Evolutionary conservation across 2,329 filamentous ascomycete genomes (phyloP).

Genomic region (Colletotrichum orchidophilum): DNA sequence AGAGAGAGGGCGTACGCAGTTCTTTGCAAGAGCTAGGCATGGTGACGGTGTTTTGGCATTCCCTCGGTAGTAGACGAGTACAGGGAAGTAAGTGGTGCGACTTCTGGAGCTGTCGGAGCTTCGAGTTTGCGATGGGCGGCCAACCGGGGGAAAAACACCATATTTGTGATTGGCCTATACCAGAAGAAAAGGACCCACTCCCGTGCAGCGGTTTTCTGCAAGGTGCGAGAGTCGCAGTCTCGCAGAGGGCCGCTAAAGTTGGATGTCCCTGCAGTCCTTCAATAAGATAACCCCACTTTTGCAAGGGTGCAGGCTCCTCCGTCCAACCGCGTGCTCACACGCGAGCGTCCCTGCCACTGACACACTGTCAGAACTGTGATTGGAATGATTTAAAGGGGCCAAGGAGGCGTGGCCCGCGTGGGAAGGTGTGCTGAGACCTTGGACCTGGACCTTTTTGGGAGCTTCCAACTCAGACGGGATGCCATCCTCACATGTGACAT

Average conservation of each 20-base stretch:
- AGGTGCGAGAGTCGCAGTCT: conserved; percentile 21
- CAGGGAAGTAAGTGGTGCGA: conserved; percentile 22
- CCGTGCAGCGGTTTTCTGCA: conserved; percentile 26
- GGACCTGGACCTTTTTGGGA: conserved; percentile 23
- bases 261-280: conserved; percentile 24
- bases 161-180: conserved; percentile 8
- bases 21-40: conserved; percentile 99
- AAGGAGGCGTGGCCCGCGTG: not conserved
- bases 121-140: conserved; percentile 37
- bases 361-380: conserved; percentile 12
- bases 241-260: conserved; percentile 7
- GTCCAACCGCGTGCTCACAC: conserved; percentile 25
- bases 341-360: conserved; percentile 8
- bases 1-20: conserved; percentile 73
- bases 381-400: not conserved
- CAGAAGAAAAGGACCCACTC: not conserved
- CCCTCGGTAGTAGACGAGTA: conserved; percentile 10
- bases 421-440: conserved; percentile 9
- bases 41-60: conserved; percentile 41
- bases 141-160: not conserved
- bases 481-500: conserved; percentile 35
- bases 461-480: conserved; percentile 10
- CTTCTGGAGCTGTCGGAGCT: conserved; percentile 24
- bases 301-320: conserved; percentile 5
- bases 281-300: conserved; percentile 10